Evolutionary conservation across 2,329 filamentous ascomycete species (phyloP), one percentile per base, ranked within the genome.

Genomic region (Stemphylium vesicarium): DNA sequence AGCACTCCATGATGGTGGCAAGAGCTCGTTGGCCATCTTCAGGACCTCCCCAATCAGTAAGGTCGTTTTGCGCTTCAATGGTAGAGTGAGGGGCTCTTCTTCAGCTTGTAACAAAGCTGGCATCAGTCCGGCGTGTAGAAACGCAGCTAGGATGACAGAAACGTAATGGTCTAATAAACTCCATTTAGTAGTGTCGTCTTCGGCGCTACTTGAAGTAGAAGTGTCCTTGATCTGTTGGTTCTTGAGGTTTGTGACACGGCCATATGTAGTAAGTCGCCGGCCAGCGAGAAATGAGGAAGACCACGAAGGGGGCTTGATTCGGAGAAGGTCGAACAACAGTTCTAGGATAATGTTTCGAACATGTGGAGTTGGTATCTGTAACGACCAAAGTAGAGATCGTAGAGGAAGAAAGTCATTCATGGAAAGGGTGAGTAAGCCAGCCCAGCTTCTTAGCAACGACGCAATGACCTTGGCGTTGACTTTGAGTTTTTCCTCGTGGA

Each of bases 91-190:
- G 9, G 87, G 81, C 44, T 88, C 85, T 62, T 88, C 84, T 26
- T 89, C 88, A 18, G 91, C 85, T 63, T 85, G 83, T 16, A 82
- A 66, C 26, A 82, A 66, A 20, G 78, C 80, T 38, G 77, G 74
- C 24, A 82, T 65, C 12, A 99, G 80, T 1, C 91, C 93, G 29
- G 91, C 87, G 62, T 90, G 89, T 57, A 99, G 85, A 51, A 99
- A 85, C 2, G 96, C 85, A 10, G 93, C 91, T 26, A 99, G 80
- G 31, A 98, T 82, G 11, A 98, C 83, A 11, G 94, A 91, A 0
- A 92, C 96, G 71, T 96, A 99, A 75, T 99, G 96, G 59, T 96
- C 91, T 15, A 97, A 88, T 54, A 99, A 88, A 68, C 92, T 96
- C 65, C 79, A 77, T 56, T 93, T 80, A 53, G 77, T 75, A 3